Evolutionary conservation across 169 alveolate species (phyloP).

Genomic region (Cryptosporidium viatorum): DNA sequence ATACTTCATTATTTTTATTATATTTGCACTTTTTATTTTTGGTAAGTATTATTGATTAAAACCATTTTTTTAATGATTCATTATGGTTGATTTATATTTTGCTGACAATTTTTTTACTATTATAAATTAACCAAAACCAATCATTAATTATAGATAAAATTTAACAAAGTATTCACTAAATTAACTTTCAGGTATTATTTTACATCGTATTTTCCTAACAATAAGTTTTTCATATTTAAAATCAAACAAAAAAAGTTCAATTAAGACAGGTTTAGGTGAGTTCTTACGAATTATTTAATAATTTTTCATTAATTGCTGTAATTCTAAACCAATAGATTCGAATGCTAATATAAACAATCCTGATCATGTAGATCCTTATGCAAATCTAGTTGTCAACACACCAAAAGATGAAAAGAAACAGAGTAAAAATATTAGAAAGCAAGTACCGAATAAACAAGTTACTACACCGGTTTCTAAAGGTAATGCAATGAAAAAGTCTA

Average conservation of each 20-base stretch:
- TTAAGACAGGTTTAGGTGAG: not conserved
- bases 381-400: slow-evolving; percentile 8
- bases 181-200: slow-evolving; percentile 30
- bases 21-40: slow-evolving; percentile 51
- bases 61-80: not conserved
- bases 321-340: not conserved
- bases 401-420: not conserved
- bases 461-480: not conserved
- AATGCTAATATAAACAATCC: not conserved
- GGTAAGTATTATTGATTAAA: slow-evolving; percentile 34
- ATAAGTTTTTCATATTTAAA: slow-evolving; percentile 18
- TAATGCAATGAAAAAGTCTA: not conserved
- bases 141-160: not conserved
- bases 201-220: slow-evolving; percentile 66
- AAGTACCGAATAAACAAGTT: not conserved
- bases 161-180: not conserved
- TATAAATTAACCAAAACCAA: not conserved
- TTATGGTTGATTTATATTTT: not conserved
- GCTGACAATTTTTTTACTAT: not conserved
- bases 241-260: not conserved
- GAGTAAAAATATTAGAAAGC: not conserved
- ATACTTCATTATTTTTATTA: slow-evolving; percentile 26
- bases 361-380: slow-evolving; percentile 1
- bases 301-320: not conserved
- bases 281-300: not conserved